Conservation (phyloP, 2,329 filamentous ascomycete genomes). For the Beauveria bassiana region DNA sequence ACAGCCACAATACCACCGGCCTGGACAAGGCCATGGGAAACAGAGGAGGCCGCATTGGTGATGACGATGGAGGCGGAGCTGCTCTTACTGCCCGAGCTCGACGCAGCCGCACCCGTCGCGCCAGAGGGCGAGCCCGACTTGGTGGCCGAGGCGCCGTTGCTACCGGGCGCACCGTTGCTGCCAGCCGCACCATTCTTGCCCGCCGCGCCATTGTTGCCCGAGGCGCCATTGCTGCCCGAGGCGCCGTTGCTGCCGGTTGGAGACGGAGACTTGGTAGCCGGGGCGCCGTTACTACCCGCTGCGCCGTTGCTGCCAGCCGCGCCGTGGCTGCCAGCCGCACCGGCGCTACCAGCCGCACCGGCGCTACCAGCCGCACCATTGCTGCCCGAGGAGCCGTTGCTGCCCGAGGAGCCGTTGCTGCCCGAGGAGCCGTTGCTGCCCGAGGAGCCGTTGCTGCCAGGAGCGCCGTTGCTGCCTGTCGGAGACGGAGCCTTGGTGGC, state of each 20-base stretch:
- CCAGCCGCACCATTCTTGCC: neutral
- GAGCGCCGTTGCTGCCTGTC: too few relatives aligned
- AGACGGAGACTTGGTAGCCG: too few relatives aligned
- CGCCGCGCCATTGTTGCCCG: neutral
- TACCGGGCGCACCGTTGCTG: neutral
- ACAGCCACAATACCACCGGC: neutral
- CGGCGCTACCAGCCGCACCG: too few relatives aligned
- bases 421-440: too few relatives aligned
- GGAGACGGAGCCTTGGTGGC: too few relatives aligned
- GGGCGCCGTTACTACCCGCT: too few relatives aligned
- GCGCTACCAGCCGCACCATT: neutral
- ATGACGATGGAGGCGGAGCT: neutral
- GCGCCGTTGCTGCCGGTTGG: too few relatives aligned
- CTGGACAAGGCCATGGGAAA: neutral
- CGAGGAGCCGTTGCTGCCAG: too few relatives aligned
- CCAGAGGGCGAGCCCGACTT: neutral
- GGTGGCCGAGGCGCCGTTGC: neutral
- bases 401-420: too few relatives aligned
- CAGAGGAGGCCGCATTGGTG: neutral
- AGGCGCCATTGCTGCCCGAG: neutral
- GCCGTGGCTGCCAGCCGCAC: accelerated
- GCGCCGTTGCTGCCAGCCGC: too few relatives aligned
- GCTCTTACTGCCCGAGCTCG: neutral
- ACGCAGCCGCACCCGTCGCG: neutral
- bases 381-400: too few relatives aligned